Percentiles rank a stretch among this genome's conserved stretches.
phyloP scores from a whole-genome alignment of 495 filamentous ascomycete genomes.

The Thermothielavioides terrestris region DNA sequence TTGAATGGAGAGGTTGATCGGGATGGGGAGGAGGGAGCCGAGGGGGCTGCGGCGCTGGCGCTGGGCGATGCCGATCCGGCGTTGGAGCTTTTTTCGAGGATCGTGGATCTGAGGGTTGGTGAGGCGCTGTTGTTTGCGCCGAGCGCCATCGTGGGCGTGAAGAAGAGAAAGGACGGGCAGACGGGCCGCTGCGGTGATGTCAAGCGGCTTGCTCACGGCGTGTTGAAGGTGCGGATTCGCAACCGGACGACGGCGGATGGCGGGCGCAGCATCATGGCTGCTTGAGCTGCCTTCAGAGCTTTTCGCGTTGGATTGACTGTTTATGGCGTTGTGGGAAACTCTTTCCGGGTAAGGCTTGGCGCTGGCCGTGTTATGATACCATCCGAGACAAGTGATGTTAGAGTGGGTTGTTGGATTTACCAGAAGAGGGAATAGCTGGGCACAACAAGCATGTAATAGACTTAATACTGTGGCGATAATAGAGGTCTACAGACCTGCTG shows the following conservation, averaged over 20 bases:
- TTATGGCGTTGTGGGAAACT: constrained; percentile 1
- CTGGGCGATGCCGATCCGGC: constrained; percentile 20
- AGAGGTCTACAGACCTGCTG: no score
- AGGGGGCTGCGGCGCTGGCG: constrained; percentile 2
- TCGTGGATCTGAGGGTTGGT: constrained; percentile 52
- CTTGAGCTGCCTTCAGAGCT: constrained; percentile 5
- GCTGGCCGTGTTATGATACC: background rate
- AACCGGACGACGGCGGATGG: constrained; percentile 49
- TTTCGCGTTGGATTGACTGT: background rate
- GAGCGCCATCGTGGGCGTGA: constrained; percentile 42
- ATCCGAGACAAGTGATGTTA: background rate
- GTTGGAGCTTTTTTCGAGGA: constrained; percentile 43
- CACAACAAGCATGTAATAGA: background rate
- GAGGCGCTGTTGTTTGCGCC: constrained; percentile 62
- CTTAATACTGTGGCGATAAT: no score
- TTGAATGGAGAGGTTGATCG: background rate
- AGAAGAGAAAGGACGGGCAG: constrained; percentile 10
- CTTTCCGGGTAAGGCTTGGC: background rate
- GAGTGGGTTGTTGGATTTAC: background rate
- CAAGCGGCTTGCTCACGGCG: constrained; percentile 36
- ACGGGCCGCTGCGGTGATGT: constrained; percentile 9
- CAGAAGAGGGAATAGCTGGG: background rate
- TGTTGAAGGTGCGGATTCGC: constrained; percentile 45
- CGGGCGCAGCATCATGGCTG: constrained; percentile 45
- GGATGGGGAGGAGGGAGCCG: background rate